A percentile compares a stretch with the other conserved stretches of the same genome.
Evolutionary conservation across 164 flowering plant species (phyloP).

Genomic region (grape (Vitis vinifera)): ASM3070453v1 NC_081818.1:27028501-27029000

Average conservation of each 20-base stretch:
- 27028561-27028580: conserved; percentile 78
- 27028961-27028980: no score
- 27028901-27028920: no score
- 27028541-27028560: conserved; percentile 65
- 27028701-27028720: neutral
- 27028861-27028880: conserved; percentile 28
- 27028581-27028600: conserved; percentile 70
- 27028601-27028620: neutral
- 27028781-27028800: conserved; percentile 57
- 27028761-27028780: conserved; percentile 24
- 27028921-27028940: no score
- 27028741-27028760: no score
- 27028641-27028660: no score
- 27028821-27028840: conserved; percentile 1
- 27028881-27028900: no score
- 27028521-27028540: conserved; percentile 66
- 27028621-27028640: neutral
- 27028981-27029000: no score
- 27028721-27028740: neutral
- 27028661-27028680: no score
- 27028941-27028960: no score
- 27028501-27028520: conserved; percentile 72
- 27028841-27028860: conserved; percentile 17
- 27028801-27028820: neutral
- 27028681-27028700: no score